A percentile compares a stretch with the other conserved stretches of the same genome.
These are phyloP conservation scores for Periconia digitata DNA, from an alignment of 2,329 filamentous ascomycete genomes.

Conservation along the genomic window DNA sequence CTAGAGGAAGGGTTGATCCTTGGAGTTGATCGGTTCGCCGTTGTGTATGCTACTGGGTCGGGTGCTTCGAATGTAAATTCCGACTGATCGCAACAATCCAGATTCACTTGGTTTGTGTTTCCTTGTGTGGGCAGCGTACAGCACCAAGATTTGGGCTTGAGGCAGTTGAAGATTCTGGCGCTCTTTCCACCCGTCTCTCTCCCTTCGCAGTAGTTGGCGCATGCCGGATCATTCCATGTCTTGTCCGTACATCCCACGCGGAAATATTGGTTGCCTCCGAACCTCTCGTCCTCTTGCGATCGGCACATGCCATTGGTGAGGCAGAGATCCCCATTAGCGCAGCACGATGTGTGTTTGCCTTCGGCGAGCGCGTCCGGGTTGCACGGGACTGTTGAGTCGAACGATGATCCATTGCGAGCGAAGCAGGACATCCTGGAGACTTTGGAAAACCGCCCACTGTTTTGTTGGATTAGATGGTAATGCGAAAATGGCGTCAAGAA, in stretches of 20 bases:
- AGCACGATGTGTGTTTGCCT: constrained; percentile 11
- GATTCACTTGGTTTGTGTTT: not conserved
- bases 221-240: constrained; percentile 9
- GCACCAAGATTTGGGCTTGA: not conserved
- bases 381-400: constrained; percentile 6
- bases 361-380: constrained; percentile 12
- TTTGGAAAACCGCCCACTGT: too few species aligned
- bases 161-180: not conserved
- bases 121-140: not conserved
- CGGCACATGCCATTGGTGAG: constrained; percentile 16
- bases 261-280: constrained; percentile 11
- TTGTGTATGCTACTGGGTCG: not conserved
- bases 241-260: constrained; percentile 15
- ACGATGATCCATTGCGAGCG: not conserved
- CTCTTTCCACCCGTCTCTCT: not conserved
- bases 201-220: constrained; percentile 2
- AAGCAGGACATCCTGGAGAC: not conserved
- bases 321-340: constrained; percentile 11
- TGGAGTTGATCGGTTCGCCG: not conserved
- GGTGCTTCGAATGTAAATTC: not conserved
- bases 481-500: too few species aligned
- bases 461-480: too few species aligned
- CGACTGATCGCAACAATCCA: not conserved
- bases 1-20: too few species aligned
- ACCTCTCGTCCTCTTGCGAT: not conserved